A percentile compares a stretch with the other conserved stretches of the same genome.
Evolutionary conservation across 768 basidiomycete species (phyloP).

Genomic region (Hysterangium stoloniferum): DNA sequence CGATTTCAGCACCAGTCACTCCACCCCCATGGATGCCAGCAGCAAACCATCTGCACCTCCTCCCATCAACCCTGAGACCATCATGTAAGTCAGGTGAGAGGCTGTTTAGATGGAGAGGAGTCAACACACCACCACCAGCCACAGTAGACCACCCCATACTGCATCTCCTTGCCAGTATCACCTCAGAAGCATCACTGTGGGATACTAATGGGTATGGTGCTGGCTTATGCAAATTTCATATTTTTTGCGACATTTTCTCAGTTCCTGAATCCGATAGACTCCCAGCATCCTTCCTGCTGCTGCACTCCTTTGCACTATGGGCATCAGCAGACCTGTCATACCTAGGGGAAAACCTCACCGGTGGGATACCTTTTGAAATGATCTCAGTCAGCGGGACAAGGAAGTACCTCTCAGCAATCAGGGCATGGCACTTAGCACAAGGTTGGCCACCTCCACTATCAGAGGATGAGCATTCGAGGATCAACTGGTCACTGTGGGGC

Average conservation of each 20-base stretch:
- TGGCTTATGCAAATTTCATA: conserved; percentile 24
- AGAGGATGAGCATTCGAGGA: conserved; percentile 14
- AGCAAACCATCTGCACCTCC: conserved; percentile 3
- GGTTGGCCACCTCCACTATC: conserved; percentile 30
- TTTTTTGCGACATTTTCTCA: conserved; percentile 27
- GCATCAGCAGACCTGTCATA: conserved; percentile 24
- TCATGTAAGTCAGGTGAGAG: conserved; percentile 19
- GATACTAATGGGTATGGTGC: conserved; percentile 17
- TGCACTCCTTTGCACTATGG: conserved; percentile 32
- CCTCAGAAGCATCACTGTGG: conserved; percentile 19
- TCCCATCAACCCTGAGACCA: conserved; percentile 19
- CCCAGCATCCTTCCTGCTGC: conserved; percentile 21
- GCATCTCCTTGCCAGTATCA: conserved; percentile 11
- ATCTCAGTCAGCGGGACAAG: conserved; percentile 18
- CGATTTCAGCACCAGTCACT: background rate
- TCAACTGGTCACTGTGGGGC: conserved; percentile 26
- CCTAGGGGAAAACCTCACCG: conserved; percentile 5
- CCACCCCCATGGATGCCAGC: background rate
- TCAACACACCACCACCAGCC: conserved; percentile 21
- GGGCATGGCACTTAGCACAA: conserved; percentile 33
- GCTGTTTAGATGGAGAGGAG: conserved; percentile 27
- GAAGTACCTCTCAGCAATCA: conserved; percentile 31
- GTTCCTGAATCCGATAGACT: conserved; percentile 22
- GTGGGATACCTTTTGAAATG: conserved; percentile 23
- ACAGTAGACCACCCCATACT: conserved; percentile 20